phyloP scores from a whole-genome alignment of 2,329 filamentous ascomycete genomes.

The Laburnicola sp. region DNA sequence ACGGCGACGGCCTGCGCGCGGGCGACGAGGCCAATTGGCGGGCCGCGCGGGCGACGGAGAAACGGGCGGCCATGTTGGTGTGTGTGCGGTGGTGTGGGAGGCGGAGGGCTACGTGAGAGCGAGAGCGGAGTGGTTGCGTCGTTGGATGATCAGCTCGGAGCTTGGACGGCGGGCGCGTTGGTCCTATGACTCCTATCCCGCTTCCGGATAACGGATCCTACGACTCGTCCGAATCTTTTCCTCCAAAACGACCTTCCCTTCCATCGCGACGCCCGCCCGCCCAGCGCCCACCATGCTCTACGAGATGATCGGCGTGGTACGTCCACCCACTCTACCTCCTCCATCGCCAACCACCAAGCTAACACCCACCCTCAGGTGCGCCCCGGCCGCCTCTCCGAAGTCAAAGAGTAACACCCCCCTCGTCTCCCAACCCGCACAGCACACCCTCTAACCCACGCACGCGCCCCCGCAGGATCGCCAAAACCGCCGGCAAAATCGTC shows the following conservation, averaged over 20 bases:
- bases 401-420: conserved; percentile 77
- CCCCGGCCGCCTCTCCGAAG: conserved; percentile 83
- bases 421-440: conserved; percentile 19
- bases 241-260: too few species aligned
- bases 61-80: conserved; percentile 43
- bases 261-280: conserved; percentile 5
- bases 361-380: conserved; percentile 73
- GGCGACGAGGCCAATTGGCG: conserved; percentile 41
- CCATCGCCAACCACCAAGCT: conserved; percentile 8
- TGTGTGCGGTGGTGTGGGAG: conserved; percentile 9
- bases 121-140: conserved; percentile 4
- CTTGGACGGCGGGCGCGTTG: conserved; percentile 3
- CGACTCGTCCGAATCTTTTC: conserved; percentile 16
- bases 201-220: conserved; percentile 3
- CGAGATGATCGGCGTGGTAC: conserved; percentile 92
- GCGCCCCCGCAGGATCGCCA: conserved; percentile 77
- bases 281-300: conserved; percentile 92
- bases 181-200: conserved; percentile 2
- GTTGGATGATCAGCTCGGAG: conserved; percentile 1
- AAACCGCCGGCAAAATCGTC: conserved; percentile 79
- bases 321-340: conserved; percentile 37
- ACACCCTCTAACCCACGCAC: conserved; percentile 5
- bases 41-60: conserved; percentile 36
- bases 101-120: too few species aligned
- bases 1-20: conserved; percentile 26